phyloP scores from a whole-genome alignment of 2,329 filamentous ascomycete species.

The Microcyclosporella mali region DNA sequence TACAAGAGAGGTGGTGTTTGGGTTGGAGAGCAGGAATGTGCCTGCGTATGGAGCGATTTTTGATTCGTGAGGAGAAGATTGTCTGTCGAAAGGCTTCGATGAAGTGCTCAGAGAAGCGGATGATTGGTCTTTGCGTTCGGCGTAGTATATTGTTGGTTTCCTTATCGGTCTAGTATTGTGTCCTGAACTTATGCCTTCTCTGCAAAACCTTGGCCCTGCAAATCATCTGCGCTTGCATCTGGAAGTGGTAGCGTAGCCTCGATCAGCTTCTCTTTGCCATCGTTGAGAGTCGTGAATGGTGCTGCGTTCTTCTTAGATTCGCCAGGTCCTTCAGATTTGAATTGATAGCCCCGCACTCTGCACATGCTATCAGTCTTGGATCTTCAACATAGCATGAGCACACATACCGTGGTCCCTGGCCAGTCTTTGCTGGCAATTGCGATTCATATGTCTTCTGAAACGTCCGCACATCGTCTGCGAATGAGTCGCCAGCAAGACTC shows the following conservation, averaged over 20 bases:
- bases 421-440: conserved; percentile 66
- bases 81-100: no score
- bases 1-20: conserved; percentile 63
- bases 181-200: conserved; percentile 13
- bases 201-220: conserved; percentile 41
- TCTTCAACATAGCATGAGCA: conserved; percentile 3
- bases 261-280: conserved; percentile 42
- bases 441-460: conserved; percentile 66
- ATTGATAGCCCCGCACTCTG: conserved; percentile 72
- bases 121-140: no score
- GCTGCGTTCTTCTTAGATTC: conserved; percentile 62
- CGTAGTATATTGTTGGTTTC: no score
- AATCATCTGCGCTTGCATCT: conserved; percentile 45
- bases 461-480: conserved; percentile 47
- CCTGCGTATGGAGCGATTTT: conserved; percentile 69
- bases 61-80: conserved; percentile 44
- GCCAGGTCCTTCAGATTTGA: conserved; percentile 60
- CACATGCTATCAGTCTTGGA: conserved; percentile 10
- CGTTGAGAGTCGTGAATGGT: conserved; percentile 57
- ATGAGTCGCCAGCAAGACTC: conserved; percentile 54
- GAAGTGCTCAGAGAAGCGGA: no score
- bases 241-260: conserved; percentile 43
- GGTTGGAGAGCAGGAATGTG: conserved; percentile 59
- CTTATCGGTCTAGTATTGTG: no score
- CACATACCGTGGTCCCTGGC: conserved; percentile 62